These are phyloP conservation scores for Abrus precatorius DNA, from an alignment of 306 rosid species.

Conservation along the genomic window DNA sequence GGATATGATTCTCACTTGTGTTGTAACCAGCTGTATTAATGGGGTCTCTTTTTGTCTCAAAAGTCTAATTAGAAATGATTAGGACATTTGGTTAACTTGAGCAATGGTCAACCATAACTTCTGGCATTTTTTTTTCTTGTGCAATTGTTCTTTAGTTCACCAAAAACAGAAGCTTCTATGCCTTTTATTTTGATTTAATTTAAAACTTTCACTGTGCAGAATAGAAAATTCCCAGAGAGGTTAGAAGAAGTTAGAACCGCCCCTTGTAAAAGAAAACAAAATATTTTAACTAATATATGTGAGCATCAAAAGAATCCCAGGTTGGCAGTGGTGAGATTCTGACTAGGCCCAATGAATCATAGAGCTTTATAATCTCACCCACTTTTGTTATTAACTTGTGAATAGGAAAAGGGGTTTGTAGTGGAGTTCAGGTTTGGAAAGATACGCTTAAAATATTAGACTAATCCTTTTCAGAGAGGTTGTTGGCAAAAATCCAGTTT, in stretches of 20 bases:
- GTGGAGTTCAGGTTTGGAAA: constrained; percentile 94
- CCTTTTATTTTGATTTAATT: not conserved
- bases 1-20: constrained; percentile 74
- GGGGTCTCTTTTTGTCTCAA: constrained; percentile 58
- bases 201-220: constrained; percentile 23
- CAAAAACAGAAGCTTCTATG: constrained; percentile 60
- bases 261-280: constrained; percentile 36
- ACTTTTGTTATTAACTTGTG: constrained; percentile 57
- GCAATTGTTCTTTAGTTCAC: constrained; percentile 50
- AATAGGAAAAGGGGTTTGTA: constrained; percentile 54
- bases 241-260: constrained; percentile 63
- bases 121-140: constrained; percentile 49
- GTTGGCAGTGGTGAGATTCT: constrained; percentile 92
- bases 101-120: constrained; percentile 69
- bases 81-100: constrained; percentile 55
- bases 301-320: constrained; percentile 77
- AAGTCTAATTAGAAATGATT: constrained; percentile 77
- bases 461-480: constrained; percentile 53
- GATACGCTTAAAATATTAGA: constrained; percentile 54
- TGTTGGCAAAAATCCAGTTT: constrained; percentile 70
- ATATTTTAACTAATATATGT: constrained; percentile 33
- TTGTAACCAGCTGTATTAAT: constrained; percentile 97
- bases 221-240: constrained; percentile 40
- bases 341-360: constrained; percentile 92
- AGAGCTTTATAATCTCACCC: constrained; percentile 64